Evolutionary conservation across 257 asterid species (phyloP), one percentile per base, ranked within the genome.

Genomic region (Marsdenia floribunda): DNA sequence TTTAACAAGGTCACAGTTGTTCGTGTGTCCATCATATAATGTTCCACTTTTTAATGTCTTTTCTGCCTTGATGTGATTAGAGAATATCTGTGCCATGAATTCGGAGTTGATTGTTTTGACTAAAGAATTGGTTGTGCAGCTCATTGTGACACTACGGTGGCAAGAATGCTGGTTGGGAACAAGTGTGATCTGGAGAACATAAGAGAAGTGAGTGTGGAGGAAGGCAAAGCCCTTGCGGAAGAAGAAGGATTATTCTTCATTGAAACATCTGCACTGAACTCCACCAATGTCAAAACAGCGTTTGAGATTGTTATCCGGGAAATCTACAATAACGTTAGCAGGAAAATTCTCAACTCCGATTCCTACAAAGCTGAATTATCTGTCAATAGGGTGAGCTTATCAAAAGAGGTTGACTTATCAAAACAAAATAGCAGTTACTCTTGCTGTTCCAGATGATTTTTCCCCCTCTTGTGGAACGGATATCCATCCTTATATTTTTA

Each of bases 161-260:
- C 91, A 29, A 87, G 74, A 75, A 84, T 90, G 89, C 84, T 90
- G 60, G 93, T 87, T 0, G 96, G 93, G 72, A 90, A 90, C 88
- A 90, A 90, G 78, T 83, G 89, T 57, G 92, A 90, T 79, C 64
- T 90, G 86, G 96, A 83, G 35, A 83, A 82, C 71, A 87, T 90
- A 29, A 84, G 92, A 85, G 93, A 84, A 38, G 89, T 90, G 77
- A 87, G 88, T 55, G 79, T 88, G 81, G 96, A 86, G 58, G 89
- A 90, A 37, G 92, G 89, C 70, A 87, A 87, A 82, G 68, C 70
- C 72, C 85, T 87, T 61, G 96, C 93, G 5, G 90, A 90, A 79
- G 87, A 88, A 80, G 88, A 87, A 70, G 91, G 86, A 12, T 73
- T 90, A 16, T 88, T 88, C 85, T 88, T 88, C 78, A 85, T 88